These are phyloP conservation scores for Pyrenopolyporus hunteri DNA, from an alignment of 495 filamentous ascomycete genomes.

Conservation along the genomic window DNA sequence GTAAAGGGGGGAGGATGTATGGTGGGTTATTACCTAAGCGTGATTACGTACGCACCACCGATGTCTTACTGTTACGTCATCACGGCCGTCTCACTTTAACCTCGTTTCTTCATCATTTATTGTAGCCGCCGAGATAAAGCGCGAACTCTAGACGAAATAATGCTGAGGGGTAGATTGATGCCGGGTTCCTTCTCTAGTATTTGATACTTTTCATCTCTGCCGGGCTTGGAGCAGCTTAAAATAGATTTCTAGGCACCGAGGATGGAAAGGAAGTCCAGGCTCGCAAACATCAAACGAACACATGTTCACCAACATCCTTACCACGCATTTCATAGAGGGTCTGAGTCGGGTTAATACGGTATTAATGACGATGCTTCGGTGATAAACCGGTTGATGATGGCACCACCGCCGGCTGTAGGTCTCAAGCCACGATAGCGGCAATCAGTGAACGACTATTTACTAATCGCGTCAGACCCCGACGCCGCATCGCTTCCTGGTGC, in stretches of 20 bases:
- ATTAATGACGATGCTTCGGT: neutral
- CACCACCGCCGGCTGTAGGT: conserved; percentile 41
- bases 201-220: too few species aligned
- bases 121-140: too few species aligned
- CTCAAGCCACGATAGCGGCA: neutral
- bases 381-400: conserved; percentile 15
- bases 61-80: conserved; percentile 12
- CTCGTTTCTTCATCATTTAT: too few species aligned
- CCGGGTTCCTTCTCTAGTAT: too few species aligned
- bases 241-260: too few species aligned
- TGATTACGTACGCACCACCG: conserved; percentile 1
- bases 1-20: conserved; percentile 5
- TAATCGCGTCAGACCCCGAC: conserved; percentile 46
- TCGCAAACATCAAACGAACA: too few species aligned
- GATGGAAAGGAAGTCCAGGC: too few species aligned
- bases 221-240: too few species aligned
- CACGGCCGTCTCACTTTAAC: neutral
- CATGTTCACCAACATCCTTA: too few species aligned
- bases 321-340: neutral
- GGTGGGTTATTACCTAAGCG: conserved; percentile 14
- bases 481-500: conserved; percentile 49
- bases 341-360: neutral
- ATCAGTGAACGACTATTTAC: neutral
- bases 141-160: too few species aligned
- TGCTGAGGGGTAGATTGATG: too few species aligned